phyloP scores from a whole-genome alignment of 176 grass and related monocot species.

The Aegilops umbellulata region DNA sequence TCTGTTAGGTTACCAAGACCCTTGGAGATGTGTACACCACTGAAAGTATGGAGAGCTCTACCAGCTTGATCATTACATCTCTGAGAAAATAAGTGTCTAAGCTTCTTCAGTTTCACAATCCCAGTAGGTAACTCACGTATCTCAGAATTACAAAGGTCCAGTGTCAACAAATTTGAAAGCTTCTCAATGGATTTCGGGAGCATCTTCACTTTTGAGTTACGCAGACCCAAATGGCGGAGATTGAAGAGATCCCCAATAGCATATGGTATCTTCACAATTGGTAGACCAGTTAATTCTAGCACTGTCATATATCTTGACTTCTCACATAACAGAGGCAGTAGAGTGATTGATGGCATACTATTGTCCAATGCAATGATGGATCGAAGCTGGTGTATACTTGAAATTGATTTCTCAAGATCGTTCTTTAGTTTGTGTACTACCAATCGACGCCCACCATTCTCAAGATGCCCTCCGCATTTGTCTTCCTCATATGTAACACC shows the following conservation, averaged over 20 bases:
- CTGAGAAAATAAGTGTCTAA: constrained; percentile 21
- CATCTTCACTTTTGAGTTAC: constrained; percentile 7
- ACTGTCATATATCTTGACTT: constrained; percentile 14
- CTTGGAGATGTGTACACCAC: background rate
- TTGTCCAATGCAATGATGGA: background rate
- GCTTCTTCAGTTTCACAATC: background rate
- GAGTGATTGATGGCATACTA: background rate
- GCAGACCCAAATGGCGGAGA: constrained; percentile 26
- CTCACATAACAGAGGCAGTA: background rate
- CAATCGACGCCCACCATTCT: background rate
- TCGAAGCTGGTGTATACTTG: background rate
- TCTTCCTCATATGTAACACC: background rate
- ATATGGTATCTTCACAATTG: constrained; percentile 4
- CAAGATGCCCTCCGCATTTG: background rate
- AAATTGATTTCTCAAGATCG: background rate
- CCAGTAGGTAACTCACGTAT: background rate
- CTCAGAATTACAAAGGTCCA: background rate
- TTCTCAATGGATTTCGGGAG: constrained; percentile 19
- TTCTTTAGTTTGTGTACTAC: background rate
- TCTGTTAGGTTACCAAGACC: background rate
- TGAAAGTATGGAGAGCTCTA: rapidly evolving
- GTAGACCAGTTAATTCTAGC: background rate
- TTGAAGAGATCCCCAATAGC: constrained; percentile 29
- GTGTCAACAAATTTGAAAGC: background rate
- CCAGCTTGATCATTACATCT: rapidly evolving